phyloP scores from a whole-genome alignment of 169 alveolate species.

The Babesia bovis region DNA sequence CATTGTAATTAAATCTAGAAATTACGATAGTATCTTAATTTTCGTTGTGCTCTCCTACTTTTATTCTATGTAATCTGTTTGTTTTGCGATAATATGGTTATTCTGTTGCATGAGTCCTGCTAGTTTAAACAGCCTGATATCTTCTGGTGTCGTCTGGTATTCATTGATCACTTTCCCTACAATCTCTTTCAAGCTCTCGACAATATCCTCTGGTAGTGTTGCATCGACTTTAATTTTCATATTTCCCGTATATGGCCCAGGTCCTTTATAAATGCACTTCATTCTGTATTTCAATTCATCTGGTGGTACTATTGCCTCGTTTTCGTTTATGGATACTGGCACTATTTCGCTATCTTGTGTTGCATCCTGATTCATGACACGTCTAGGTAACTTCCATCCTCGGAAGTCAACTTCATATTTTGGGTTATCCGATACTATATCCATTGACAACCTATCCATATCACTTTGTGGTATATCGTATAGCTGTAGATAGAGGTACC shows the following conservation, averaged over 20 bases:
- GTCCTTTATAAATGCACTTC: constrained; percentile 15
- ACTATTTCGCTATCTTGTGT: constrained; percentile 11
- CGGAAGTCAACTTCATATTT: constrained; percentile 59
- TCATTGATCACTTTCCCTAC: background rate
- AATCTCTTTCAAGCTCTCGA: background rate
- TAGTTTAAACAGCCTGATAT: constrained; percentile 16
- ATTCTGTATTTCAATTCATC: constrained; percentile 38
- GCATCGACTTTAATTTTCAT: background rate
- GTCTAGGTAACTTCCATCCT: constrained; percentile 58
- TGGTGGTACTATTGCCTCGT: constrained; percentile 6
- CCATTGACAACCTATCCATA: constrained; percentile 27
- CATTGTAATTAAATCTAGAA: too few species aligned
- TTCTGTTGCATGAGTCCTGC: constrained; percentile 13
- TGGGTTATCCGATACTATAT: constrained; percentile 3
- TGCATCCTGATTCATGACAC: background rate
- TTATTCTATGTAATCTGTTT: too few species aligned
- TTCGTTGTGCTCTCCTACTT: too few species aligned
- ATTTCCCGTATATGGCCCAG: constrained; percentile 16
- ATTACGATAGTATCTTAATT: too few species aligned
- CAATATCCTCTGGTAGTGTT: constrained; percentile 1
- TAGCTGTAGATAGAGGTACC: constrained; percentile 31
- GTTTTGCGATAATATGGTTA: too few species aligned
- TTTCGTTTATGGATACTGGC: constrained; percentile 33
- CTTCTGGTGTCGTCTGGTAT: constrained; percentile 10
- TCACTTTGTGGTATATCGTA: constrained; percentile 36